Evolutionary conservation across 768 basidiomycete species (phyloP).

Genomic region (Suillus occidentalis): DNA sequence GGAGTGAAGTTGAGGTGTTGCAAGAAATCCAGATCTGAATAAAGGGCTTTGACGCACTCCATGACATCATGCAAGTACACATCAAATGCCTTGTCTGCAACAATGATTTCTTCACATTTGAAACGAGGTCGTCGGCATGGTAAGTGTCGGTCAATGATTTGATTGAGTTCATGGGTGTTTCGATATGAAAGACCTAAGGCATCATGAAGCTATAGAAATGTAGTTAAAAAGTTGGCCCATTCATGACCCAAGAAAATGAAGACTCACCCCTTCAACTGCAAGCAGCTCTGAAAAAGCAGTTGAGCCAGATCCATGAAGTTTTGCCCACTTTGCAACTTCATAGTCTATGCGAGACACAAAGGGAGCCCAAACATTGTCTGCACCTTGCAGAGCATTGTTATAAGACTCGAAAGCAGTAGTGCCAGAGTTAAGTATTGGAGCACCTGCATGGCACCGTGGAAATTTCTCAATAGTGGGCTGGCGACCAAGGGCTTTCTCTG

Average conservation of each 20-base stretch:
- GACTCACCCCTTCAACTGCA: slow-evolving; percentile 38
- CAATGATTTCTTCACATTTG: slow-evolving; percentile 18
- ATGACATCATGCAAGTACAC: slow-evolving; percentile 36
- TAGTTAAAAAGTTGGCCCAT: too few species aligned
- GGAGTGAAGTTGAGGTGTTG: slow-evolving; percentile 33
- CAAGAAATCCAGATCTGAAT: slow-evolving; percentile 34
- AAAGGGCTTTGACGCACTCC: slow-evolving; percentile 36
- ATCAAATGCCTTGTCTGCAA: slow-evolving; percentile 33
- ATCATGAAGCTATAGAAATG: slow-evolving; percentile 18
- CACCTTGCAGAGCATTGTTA: neutral
- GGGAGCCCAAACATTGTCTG: slow-evolving; percentile 23
- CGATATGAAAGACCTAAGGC: slow-evolving; percentile 34
- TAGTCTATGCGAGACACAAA: slow-evolving; percentile 38
- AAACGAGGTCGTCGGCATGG: slow-evolving; percentile 27
- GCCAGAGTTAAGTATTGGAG: neutral
- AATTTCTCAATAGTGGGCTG: neutral
- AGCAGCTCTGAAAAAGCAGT: slow-evolving; percentile 40
- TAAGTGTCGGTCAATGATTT: slow-evolving; percentile 33
- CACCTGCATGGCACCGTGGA: neutral
- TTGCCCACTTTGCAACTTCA: slow-evolving; percentile 42
- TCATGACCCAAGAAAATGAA: neutral
- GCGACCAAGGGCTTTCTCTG: neutral
- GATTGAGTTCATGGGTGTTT: slow-evolving; percentile 33
- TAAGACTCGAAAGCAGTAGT: neutral
- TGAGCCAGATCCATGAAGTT: slow-evolving; percentile 34